These are phyloP conservation scores for Populus simonii DNA, from an alignment of 345 rosid species.

Conservation along the genomic window DNA sequence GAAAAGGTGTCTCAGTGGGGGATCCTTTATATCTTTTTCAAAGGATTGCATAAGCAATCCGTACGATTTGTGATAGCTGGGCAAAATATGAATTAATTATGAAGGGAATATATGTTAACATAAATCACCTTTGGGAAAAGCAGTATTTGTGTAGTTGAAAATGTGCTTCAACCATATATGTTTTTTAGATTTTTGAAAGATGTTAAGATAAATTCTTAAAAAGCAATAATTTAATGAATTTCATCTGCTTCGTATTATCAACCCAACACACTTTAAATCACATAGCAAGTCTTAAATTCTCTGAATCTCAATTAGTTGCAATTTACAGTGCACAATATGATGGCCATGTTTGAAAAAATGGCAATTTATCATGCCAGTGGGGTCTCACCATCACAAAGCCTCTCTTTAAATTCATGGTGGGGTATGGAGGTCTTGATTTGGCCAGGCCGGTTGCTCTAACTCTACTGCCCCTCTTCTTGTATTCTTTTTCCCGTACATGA, in stretches of 20 bases:
- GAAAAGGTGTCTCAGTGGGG: conserved; percentile 40
- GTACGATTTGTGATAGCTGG: conserved; percentile 17
- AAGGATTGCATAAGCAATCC: conserved; percentile 11
- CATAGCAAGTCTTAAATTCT: not conserved
- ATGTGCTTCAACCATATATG: no score
- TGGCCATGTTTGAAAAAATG: conserved; percentile 1
- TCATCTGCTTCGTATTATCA: no score
- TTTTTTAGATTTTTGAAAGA: no score
- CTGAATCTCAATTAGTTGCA: not conserved
- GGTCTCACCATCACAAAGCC: conserved; percentile 16
- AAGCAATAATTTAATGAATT: no score
- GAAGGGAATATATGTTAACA: not conserved
- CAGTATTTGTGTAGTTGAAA: no score
- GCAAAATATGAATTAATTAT: not conserved
- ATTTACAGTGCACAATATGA: not conserved
- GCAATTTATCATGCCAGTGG: conserved; percentile 16
- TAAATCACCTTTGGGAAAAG: not conserved
- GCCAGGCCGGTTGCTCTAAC: not conserved
- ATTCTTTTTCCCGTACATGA: not conserved
- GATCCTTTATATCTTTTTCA: conserved; percentile 36
- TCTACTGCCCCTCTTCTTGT: not conserved
- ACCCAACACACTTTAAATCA: no score
- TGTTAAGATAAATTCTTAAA: no score
- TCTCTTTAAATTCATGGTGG: conserved; percentile 24
- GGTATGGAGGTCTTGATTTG: conserved; percentile 14